Base-by-base conservation (phyloP, 2,329 filamentous ascomycete species). In the Beauveria bassiana region DNA sequence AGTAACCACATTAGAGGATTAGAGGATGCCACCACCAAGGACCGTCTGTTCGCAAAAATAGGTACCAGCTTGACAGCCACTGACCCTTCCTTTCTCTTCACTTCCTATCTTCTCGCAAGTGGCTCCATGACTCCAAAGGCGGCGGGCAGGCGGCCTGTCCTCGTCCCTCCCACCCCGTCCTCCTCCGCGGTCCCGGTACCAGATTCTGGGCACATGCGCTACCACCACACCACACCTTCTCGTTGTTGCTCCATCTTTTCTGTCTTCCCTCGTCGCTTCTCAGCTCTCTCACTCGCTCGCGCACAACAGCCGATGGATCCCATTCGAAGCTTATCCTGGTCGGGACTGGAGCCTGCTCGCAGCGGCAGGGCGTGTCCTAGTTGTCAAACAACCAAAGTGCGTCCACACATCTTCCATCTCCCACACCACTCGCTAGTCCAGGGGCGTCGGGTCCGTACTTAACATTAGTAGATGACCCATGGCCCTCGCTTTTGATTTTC, bases 121-220 rank as follows among this genome's bases (percentile, higher is more conserved):
- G 31, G 31, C 31, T 34, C 31, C 31, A 34, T 34, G 34, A 14
- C 34, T 38, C 34, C 34, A 16, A 38, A 54, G 34, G 34, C 42
- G 51, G 51, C 51, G 51, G 51, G 16, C 34, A n/a, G 51, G 38
- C 52, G 40, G 52, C 52, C 38, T n/a, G 40, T 49, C 31, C 26
- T 34, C 10, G 18, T 20, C 22, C 9, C 12, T 24, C 28, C 18
- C 31, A 10, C 45, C 28, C 45, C 38, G 51, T 43, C 22, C 55
- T 42, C 45, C 55, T 42, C 55, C 55, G 53, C 16, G 53, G 20
- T 49, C 34, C 45, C 55, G 55, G 55, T 58, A 51, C 55, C 55
- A 58, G 45, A 58, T 50, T 38, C 34, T 43, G 38, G 46, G n/a
- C 46, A 51, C 55, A 59, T 51, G 56, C 56, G n/a, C 43, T 58